Conservation (phyloP, 2,329 filamentous ascomycete genomes). For the Camptophora hylomeconis region DNA sequence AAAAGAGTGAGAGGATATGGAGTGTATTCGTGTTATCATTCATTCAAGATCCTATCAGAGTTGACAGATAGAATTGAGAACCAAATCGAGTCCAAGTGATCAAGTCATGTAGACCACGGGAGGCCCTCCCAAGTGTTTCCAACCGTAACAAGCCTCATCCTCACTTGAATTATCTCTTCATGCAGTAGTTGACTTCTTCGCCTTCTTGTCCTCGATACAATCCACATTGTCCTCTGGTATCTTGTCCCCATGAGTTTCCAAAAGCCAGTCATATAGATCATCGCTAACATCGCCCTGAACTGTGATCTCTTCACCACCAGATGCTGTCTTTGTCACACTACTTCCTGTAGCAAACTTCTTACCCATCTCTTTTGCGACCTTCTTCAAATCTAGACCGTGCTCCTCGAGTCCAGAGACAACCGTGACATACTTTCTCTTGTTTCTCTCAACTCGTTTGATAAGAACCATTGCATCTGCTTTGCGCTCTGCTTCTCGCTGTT, state of each 20-base stretch:
- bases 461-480: conserved; percentile 70
- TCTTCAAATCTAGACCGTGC: conserved; percentile 87
- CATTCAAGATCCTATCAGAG: no score
- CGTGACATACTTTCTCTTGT: conserved; percentile 95
- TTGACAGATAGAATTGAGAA: no score
- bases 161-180: no score
- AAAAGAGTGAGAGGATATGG: no score
- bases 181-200: no score
- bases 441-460: conserved; percentile 95
- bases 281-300: conserved; percentile 95
- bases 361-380: conserved; percentile 88
- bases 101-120: no score
- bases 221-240: conserved; percentile 95
- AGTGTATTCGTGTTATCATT: no score
- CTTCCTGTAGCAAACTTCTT: conserved; percentile 97
- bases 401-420: conserved; percentile 81
- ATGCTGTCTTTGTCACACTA: conserved; percentile 77
- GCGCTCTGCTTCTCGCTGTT: conserved; percentile 69
- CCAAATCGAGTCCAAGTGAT: no score
- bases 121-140: no score
- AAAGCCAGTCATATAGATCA: conserved; percentile 81
- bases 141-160: no score
- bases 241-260: conserved; percentile 69
- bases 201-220: conserved; percentile 89
- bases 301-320: conserved; percentile 87